phyloP scores from a whole-genome alignment of 345 rosid species.

The Diplotaxis tenuifolia region DNA sequence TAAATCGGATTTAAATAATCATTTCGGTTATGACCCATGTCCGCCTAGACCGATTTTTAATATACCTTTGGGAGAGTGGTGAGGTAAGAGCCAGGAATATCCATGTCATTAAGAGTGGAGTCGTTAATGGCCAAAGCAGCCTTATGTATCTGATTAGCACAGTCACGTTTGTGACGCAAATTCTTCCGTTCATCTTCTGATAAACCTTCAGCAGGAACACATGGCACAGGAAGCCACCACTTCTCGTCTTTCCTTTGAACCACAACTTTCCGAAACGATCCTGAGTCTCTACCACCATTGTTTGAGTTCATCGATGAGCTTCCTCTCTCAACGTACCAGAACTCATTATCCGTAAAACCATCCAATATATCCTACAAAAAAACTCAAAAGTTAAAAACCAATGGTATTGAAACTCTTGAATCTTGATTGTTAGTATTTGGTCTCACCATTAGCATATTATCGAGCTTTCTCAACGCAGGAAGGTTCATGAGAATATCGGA shows the following conservation, averaged over 20 bases:
- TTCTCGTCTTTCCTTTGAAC: conserved; percentile 80
- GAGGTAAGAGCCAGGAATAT: conserved; percentile 78
- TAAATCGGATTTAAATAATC: too few species aligned
- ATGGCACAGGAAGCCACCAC: conserved; percentile 98
- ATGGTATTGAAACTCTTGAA: not conserved
- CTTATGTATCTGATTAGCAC: conserved; percentile 84
- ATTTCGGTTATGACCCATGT: not conserved
- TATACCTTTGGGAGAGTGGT: conserved; percentile 81
- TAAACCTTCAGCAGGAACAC: conserved; percentile 75
- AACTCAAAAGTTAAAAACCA: not conserved
- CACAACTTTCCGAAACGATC: conserved; percentile 63
- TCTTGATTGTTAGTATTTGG: too few species aligned
- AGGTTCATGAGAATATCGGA: conserved; percentile 76
- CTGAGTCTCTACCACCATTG: conserved; percentile 62
- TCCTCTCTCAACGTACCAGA: conserved; percentile 93
- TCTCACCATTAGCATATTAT: conserved; percentile 80
- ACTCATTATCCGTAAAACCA: conserved; percentile 67
- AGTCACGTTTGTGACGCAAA: conserved; percentile 63
- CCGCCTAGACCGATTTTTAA: not conserved
- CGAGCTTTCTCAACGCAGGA: conserved; percentile 85
- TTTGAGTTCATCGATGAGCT: conserved; percentile 62
- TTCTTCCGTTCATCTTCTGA: conserved; percentile 71
- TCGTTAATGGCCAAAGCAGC: conserved; percentile 94
- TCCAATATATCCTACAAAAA: conserved; percentile 72
- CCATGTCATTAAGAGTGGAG: conserved; percentile 77